Conservation (phyloP, 73 alveolate species). For the Urostyla sp. region DNA sequence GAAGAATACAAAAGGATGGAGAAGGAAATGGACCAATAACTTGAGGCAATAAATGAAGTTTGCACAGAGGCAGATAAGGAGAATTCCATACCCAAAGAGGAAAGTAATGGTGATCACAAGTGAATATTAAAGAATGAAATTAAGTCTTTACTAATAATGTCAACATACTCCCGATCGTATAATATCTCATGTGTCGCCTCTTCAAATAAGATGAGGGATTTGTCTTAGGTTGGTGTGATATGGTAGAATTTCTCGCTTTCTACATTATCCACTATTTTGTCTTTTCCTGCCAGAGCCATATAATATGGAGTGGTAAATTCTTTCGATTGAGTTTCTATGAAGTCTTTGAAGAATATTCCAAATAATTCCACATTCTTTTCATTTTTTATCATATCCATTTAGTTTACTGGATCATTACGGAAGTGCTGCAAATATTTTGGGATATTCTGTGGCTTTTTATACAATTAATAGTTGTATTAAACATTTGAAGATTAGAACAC, state of each 20-base stretch:
- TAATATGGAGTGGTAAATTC: slow-evolving; percentile 45
- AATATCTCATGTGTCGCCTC: slow-evolving; percentile 34
- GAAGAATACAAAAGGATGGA: too few species aligned
- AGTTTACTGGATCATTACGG: slow-evolving; percentile 13
- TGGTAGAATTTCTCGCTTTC: slow-evolving; percentile 17
- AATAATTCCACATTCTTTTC: neutral
- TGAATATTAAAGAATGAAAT: slow-evolving; percentile 43
- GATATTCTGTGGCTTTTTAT: neutral
- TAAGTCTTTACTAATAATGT: slow-evolving; percentile 4
- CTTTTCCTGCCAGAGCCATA: slow-evolving; percentile 60
- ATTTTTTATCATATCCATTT: neutral
- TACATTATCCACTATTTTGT: slow-evolving; percentile 17
- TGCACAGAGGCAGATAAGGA: neutral
- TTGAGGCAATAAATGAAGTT: neutral
- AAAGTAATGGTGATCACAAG: neutral
- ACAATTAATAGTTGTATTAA: slow-evolving; percentile 8
- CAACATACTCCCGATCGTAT: neutral
- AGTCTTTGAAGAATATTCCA: neutral
- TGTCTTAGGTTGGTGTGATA: slow-evolving; percentile 6
- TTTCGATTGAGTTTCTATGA: neutral
- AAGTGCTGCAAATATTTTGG: neutral
- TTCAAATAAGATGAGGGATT: slow-evolving; percentile 40
- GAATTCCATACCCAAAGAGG: neutral
- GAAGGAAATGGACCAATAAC: too few species aligned
- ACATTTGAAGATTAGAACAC: neutral